Conservation (phyloP, 345 rosid genomes). For the Aquilaria yunnanensis region DNA sequence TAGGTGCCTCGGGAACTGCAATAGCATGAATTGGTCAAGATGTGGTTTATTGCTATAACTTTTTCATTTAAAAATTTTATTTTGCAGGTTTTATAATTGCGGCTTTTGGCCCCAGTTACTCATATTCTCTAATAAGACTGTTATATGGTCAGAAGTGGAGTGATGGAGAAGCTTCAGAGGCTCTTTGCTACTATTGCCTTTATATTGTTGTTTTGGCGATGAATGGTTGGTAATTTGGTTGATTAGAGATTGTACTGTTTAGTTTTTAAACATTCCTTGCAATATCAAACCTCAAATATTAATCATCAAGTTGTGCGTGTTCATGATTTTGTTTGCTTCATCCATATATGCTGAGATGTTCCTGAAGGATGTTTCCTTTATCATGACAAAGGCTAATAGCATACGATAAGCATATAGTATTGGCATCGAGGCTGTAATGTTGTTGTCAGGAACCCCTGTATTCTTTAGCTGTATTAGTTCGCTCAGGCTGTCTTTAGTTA, state of each 20-base stretch:
- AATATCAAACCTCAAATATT: not conserved
- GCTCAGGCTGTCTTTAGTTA: too few relatives aligned
- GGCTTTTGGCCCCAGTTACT: constrained; percentile 98
- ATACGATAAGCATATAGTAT: too few relatives aligned
- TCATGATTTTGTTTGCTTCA: not conserved
- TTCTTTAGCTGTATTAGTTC: too few relatives aligned
- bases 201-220: constrained; percentile 75
- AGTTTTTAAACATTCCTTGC: not conserved
- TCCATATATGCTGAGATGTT: constrained; percentile 2
- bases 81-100: constrained; percentile 62
- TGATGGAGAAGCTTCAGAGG: constrained; percentile 86
- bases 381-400: not conserved
- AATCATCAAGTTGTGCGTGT: not conserved
- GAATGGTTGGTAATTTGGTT: constrained; percentile 48
- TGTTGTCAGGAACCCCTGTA: too few relatives aligned
- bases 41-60: not conserved
- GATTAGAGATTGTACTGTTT: not conserved
- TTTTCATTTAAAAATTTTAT: constrained; percentile 7
- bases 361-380: not conserved
- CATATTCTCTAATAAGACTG: constrained; percentile 84
- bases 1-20: too few relatives aligned
- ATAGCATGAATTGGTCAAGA: not conserved
- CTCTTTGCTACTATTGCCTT: constrained; percentile 75
- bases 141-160: constrained; percentile 93
- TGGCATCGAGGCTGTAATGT: too few relatives aligned